Percentiles rank a stretch among this genome's conserved stretches.
phyloP scores from a whole-genome alignment of 495 filamentous ascomycete species.

The Aspergillus mulundensis region DNA sequence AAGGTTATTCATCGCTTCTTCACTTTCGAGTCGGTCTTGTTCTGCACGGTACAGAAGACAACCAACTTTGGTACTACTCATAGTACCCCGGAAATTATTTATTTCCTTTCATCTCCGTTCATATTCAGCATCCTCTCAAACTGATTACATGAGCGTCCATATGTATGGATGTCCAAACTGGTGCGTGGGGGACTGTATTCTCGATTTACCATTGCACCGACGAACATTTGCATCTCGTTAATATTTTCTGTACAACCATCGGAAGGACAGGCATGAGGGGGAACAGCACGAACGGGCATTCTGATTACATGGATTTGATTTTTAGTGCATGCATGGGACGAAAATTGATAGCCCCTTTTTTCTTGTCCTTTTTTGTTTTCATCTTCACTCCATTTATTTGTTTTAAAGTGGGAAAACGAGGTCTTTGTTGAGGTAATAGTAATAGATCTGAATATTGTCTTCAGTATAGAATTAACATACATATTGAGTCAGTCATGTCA shows the following conservation, averaged over 20 bases:
- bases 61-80: neutral
- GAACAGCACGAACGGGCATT: neutral
- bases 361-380: neutral
- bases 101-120: neutral
- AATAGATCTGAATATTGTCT: conserved; percentile 4
- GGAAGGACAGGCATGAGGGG: neutral
- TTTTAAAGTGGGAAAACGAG: neutral
- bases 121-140: neutral
- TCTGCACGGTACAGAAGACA: neutral
- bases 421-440: conserved; percentile 2
- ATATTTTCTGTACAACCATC: conserved; percentile 6
- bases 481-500: neutral
- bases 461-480: neutral
- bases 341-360: conserved; percentile 6
- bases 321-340: conserved; percentile 2
- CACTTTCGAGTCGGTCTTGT: neutral
- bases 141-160: neutral
- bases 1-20: neutral
- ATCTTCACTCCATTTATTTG: neutral
- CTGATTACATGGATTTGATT: neutral
- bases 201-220: neutral
- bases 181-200: neutral
- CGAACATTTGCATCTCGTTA: neutral
- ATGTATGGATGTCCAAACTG: neutral
- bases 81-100: neutral